Evolutionary conservation across 208 protist genomes (phyloP), one percentile per base, ranked within the genome.

Genomic region (Sergeia podlipaevii): DNA sequence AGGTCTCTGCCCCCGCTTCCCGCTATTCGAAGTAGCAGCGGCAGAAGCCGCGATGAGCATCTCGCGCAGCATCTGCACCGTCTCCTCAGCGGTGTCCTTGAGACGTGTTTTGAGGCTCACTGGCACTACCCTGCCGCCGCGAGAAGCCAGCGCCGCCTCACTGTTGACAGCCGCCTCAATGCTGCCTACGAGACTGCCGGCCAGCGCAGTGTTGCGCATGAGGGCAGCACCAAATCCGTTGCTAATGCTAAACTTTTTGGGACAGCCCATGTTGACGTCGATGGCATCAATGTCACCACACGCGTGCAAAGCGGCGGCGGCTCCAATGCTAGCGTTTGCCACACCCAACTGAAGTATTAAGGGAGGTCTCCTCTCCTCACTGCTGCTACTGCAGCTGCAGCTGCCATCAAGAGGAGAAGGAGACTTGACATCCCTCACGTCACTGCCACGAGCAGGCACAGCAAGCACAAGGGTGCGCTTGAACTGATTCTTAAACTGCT

Each of bases 211-310:
- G 23, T 80, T 56, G 23, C 27, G 34, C 74, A 99, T 93, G 18
- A 99, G 74, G 5, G 95, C 95, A 0, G 96, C 85, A 17, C 98
- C 98, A 93, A 99, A 99, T 5, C 97, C 97, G 43, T 97, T 97
- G 7, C 73, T 65, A 18, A 97, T 72, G 61, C 96, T 98, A 62
- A 99, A 99, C 47, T 86, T 80, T 60, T 98, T 98, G 0, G 98
- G 98, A 59, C 98, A 99, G 36, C 98, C 97, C 97, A 99, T 99
- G 75, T 99, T 99, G 27, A 99, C 59, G 81, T 99, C 98, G 11
- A 99, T 78, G 13, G 83, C 98, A 50, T 95, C 84, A 17, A 99
- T 81, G 62, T 99, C 97, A 8, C 77, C 65, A n/a, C 65, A 65
- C 45, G 93, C 90, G 7, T 90, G 53, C 41, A 82, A 49, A 7